A percentile compares a stretch with the other conserved stretches of the same genome.
These are phyloP conservation scores for Fraxinus angustifolia DNA, from an alignment of 305 asterid genomes.

Conservation along the genomic window DNA sequence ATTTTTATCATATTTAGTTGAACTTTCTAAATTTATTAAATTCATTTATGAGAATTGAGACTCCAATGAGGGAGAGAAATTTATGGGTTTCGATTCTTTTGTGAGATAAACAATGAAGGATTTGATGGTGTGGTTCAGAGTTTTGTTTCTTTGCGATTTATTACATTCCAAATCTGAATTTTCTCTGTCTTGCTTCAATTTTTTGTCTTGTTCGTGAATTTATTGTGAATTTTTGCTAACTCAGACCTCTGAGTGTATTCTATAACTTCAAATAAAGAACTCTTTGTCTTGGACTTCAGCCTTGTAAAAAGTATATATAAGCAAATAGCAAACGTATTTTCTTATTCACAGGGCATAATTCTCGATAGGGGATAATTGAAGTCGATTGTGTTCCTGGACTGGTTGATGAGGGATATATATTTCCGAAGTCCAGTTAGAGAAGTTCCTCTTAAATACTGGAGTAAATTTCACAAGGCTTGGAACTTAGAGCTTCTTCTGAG, in stretches of 20 bases:
- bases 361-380: background rate
- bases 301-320: background rate
- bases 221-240: background rate
- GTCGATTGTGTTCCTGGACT: background rate
- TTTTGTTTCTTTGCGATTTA: slow-evolving; percentile 7
- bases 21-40: background rate
- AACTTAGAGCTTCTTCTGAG: background rate
- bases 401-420: background rate
- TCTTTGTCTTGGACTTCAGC: background rate
- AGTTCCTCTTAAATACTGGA: background rate
- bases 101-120: background rate
- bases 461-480: background rate
- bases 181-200: background rate
- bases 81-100: background rate
- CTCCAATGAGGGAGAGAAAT: background rate
- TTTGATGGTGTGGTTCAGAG: background rate
- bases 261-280: background rate
- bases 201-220: background rate
- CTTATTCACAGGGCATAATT: background rate
- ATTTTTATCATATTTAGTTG: background rate
- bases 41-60: background rate
- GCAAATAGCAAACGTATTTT: background rate
- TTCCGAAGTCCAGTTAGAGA: background rate
- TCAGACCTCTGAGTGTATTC: background rate
- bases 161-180: background rate